These are phyloP conservation scores for Zygosaccharomyces sapae DNA, from an alignment of 1,139 yeast genomes.

Conservation along the genomic window DNA sequence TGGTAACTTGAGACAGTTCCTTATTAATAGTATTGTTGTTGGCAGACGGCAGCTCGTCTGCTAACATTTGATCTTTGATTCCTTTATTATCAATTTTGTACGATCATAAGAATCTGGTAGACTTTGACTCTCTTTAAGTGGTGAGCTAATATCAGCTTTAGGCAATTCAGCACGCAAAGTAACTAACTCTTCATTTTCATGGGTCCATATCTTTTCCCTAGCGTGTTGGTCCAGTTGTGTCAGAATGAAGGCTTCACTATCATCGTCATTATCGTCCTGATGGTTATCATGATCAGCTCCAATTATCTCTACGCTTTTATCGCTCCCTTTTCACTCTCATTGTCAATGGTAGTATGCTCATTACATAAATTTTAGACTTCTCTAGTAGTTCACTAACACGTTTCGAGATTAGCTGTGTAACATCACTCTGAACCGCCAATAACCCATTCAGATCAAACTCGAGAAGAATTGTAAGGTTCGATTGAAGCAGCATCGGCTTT, in stretches of 20 bases:
- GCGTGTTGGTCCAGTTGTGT: conserved; percentile 23
- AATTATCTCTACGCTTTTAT: background rate
- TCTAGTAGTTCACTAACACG: conserved; percentile 12
- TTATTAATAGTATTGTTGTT: background rate
- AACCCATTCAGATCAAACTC: conserved; percentile 20
- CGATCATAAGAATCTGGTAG: conserved; percentile 10
- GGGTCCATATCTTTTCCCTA: conserved; percentile 9
- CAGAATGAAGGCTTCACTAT: conserved; percentile 25
- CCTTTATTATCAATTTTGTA: background rate
- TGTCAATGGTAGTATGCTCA: background rate
- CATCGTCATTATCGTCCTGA: conserved; percentile 11
- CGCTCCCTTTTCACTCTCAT: background rate
- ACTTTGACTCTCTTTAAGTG: conserved; percentile 18
- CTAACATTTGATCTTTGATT: background rate
- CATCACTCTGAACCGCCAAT: conserved; percentile 24
- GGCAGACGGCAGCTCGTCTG: conserved; percentile 1
- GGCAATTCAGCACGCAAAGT: conserved; percentile 5
- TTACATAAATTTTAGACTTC: background rate
- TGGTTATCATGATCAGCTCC: background rate
- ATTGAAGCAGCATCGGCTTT: conserved; percentile 11
- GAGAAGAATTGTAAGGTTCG: conserved; percentile 12
- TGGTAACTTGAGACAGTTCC: conserved; percentile 8
- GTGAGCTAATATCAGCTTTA: conserved; percentile 25
- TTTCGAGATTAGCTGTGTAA: conserved; percentile 17
- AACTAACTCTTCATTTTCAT: background rate